Evolutionary conservation across 2,329 filamentous ascomycete genomes (phyloP).

Genomic region (Penicillium sumatraense): DNA sequence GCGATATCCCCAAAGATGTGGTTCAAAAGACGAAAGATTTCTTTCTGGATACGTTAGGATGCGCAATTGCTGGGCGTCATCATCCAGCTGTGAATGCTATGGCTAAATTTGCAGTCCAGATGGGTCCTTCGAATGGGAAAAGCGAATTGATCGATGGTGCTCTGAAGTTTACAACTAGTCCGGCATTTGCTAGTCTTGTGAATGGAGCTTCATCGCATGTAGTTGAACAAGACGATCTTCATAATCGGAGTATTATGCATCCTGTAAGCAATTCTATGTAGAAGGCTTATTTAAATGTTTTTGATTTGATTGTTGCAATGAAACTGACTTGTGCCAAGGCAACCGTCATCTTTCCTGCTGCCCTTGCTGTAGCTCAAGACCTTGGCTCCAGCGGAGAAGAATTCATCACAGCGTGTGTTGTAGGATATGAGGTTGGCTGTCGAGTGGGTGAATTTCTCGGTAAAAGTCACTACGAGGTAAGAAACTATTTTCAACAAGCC

Average conservation of each 20-base stretch:
- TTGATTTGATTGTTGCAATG: neutral
- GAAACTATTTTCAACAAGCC: neutral
- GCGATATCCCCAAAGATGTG: constrained; percentile 28
- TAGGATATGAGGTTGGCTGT: constrained; percentile 38
- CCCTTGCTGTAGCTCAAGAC: constrained; percentile 36
- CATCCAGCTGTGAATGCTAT: constrained; percentile 34
- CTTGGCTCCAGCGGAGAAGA: constrained; percentile 31
- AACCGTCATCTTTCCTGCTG: constrained; percentile 35
- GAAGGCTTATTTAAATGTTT: neutral
- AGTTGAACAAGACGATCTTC: constrained; percentile 40
- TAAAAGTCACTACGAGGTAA: constrained; percentile 37
- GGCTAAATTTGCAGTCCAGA: constrained; percentile 26
- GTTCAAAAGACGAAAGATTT: constrained; percentile 38
- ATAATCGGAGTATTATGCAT: constrained; percentile 40
- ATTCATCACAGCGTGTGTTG: constrained; percentile 36
- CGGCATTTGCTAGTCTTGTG: constrained; percentile 36
- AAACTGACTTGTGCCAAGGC: constrained; percentile 23
- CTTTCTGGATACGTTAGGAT: constrained; percentile 36
- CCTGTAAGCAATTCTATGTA: constrained; percentile 25
- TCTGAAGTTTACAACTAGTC: constrained; percentile 25
- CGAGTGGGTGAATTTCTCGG: constrained; percentile 35
- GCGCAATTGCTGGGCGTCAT: constrained; percentile 34
- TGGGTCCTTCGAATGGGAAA: constrained; percentile 33
- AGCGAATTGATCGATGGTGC: constrained; percentile 34
- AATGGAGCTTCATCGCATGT: constrained; percentile 39